Percentiles rank a stretch among this genome's conserved stretches.
These are phyloP conservation scores for Penicillium cinerascens DNA, from an alignment of 495 filamentous ascomycete species.

Conservation along the genomic window DNA sequence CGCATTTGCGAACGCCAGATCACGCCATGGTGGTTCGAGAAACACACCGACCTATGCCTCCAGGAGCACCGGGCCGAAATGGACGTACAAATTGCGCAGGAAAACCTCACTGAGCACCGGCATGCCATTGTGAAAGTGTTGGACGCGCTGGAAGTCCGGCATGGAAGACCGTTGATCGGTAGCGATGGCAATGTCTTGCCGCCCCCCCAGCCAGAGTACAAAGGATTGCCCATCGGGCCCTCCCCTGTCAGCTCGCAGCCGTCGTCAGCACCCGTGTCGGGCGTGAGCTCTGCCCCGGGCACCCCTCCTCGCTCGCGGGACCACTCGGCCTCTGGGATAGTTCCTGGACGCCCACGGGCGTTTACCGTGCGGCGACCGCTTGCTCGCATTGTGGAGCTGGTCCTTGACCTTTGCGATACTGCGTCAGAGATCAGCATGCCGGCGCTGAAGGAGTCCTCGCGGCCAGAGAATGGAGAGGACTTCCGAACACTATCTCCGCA, in stretches of 20 bases:
- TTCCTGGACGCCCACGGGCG: constrained; percentile 69
- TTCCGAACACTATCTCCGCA: constrained; percentile 91
- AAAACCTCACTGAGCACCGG: constrained; percentile 88
- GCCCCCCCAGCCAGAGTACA: constrained; percentile 75
- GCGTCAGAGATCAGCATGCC: constrained; percentile 92
- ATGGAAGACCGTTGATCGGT: constrained; percentile 58
- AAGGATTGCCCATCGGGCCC: constrained; percentile 82
- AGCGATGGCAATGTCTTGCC: constrained; percentile 51
- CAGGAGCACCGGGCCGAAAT: constrained; percentile 96
- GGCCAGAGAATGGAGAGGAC: constrained; percentile 60
- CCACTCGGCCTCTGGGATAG: constrained; percentile 66
- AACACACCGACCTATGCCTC: constrained; percentile 92
- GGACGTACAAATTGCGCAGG: constrained; percentile 94
- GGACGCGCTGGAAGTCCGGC: constrained; percentile 82
- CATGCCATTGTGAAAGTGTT: constrained; percentile 94
- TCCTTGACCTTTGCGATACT: constrained; percentile 94
- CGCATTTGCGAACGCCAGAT: constrained; percentile 97
- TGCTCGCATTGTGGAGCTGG: constrained; percentile 86
- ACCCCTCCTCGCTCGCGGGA: constrained; percentile 74
- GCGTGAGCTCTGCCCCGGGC: constrained; percentile 65
- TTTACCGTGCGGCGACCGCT: constrained; percentile 89
- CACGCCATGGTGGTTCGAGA: constrained; percentile 99
- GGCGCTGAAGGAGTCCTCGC: constrained; percentile 72
- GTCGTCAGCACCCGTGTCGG: constrained; percentile 59
- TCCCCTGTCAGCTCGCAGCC: constrained; percentile 45